phyloP scores from a whole-genome alignment of 2,329 filamentous ascomycete genomes.

The Xylaria hypoxylon region DNA sequence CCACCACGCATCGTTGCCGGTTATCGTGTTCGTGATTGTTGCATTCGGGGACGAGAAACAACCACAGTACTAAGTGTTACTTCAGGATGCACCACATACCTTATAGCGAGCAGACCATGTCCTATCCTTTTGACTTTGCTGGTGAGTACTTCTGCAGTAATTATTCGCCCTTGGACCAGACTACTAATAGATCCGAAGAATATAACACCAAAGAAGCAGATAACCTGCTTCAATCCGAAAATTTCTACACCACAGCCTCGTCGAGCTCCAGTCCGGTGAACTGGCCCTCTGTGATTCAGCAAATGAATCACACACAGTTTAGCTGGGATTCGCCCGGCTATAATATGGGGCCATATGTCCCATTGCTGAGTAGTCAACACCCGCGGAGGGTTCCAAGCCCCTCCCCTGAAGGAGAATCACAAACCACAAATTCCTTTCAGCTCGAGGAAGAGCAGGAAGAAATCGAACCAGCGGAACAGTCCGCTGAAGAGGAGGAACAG shows the following conservation, averaged over 20 bases:
- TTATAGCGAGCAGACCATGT: slow-evolving; percentile 45
- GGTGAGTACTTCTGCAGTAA: too few species aligned
- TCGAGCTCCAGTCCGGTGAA: slow-evolving; percentile 48
- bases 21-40: slow-evolving; percentile 14
- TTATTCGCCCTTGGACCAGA: too few species aligned
- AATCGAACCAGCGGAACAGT: slow-evolving; percentile 37
- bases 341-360: slow-evolving; percentile 23
- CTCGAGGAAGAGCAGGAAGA: slow-evolving; percentile 28
- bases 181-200: too few species aligned
- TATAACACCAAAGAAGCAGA: too few species aligned
- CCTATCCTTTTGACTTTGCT: slow-evolving; percentile 17
- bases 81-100: slow-evolving; percentile 42
- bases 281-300: slow-evolving; percentile 46
- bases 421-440: slow-evolving; percentile 11
- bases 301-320: slow-evolving; percentile 34
- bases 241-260: slow-evolving; percentile 27
- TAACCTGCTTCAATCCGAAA: slow-evolving; percentile 18
- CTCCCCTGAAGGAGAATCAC: not conserved
- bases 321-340: slow-evolving; percentile 31
- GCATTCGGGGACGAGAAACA: slow-evolving; percentile 16
- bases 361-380: slow-evolving; percentile 35
- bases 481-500: slow-evolving; percentile 43
- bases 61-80: not conserved
- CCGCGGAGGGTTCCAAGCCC: slow-evolving; percentile 33
- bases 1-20: not conserved